A percentile compares a stretch with the other conserved stretches of the same genome.
These are phyloP conservation scores for Rhodotorula sp. DNA, from an alignment of 1,284 basidiomycete genomes.

Conservation along the genomic window DNA sequence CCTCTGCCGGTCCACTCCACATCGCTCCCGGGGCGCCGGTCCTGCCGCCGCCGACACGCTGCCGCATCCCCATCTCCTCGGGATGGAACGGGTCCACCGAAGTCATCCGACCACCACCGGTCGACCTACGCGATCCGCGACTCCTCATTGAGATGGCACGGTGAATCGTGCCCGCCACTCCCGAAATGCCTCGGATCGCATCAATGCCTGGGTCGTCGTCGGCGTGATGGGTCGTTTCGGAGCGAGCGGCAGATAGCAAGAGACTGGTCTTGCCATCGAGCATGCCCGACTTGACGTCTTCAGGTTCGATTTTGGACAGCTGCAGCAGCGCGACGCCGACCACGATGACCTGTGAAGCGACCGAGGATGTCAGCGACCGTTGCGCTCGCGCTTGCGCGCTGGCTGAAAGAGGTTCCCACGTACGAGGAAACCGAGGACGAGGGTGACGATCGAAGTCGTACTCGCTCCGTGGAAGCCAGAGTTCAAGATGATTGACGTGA, in stretches of 20 bases:
- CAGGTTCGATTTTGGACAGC: conserved; percentile 88
- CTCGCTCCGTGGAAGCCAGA: conserved; percentile 76
- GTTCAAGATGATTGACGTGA: conserved; percentile 65
- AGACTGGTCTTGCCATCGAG: conserved; percentile 83
- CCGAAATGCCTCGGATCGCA: conserved; percentile 81
- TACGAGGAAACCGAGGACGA: conserved; percentile 86
- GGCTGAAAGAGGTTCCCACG: conserved; percentile 5
- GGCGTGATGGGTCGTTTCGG: conserved; percentile 52
- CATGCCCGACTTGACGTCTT: conserved; percentile 56
- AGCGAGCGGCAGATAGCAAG: conserved; percentile 56
- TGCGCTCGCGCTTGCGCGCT: conserved; percentile 1
- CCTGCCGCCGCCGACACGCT: conserved; percentile 10
- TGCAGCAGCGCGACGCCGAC: conserved; percentile 66
- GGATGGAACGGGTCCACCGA: conserved; percentile 12
- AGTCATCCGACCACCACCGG: neutral
- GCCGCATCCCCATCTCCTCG: conserved; percentile 19
- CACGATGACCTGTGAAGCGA: conserved; percentile 10
- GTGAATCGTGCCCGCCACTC: conserved; percentile 82
- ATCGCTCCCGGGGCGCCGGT: conserved; percentile 32
- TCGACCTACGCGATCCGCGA: conserved; percentile 9
- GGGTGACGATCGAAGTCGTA: conserved; percentile 73
- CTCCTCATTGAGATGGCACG: conserved; percentile 58
- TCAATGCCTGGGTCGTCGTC: conserved; percentile 79
- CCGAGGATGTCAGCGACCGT: neutral
- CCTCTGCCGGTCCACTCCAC: conserved; percentile 25